Conservation (phyloP, 2,329 filamentous ascomycete genomes). For the Cytospora piceae region DNA sequence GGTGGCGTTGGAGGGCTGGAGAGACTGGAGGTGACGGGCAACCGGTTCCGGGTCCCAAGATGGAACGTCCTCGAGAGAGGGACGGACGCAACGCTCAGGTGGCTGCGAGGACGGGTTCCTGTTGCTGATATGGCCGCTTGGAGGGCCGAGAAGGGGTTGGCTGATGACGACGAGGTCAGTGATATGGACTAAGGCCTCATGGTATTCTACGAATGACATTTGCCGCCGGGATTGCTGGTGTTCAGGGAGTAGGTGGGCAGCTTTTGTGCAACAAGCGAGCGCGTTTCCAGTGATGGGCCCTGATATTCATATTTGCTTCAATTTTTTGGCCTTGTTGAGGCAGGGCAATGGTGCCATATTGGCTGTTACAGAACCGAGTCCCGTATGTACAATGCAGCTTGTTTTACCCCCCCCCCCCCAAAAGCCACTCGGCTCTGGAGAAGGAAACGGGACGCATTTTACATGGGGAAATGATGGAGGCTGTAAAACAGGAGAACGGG, state of each 20-base stretch:
- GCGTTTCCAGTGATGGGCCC: neutral
- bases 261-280: neutral
- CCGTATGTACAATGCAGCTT: neutral
- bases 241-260: neutral
- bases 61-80: conserved; percentile 85
- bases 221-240: neutral
- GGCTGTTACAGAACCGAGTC: neutral
- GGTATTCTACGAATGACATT: neutral
- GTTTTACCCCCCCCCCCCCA: neutral
- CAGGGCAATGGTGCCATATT: conserved; percentile 9
- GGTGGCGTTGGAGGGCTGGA: conserved; percentile 64
- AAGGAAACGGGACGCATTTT: neutral
- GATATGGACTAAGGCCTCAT: conserved; percentile 37
- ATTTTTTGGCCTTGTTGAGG: neutral
- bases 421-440: too few species aligned
- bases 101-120: conserved; percentile 78
- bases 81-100: conserved; percentile 80
- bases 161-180: conserved; percentile 36
- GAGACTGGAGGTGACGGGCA: conserved; percentile 78
- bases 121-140: conserved; percentile 61
- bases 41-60: conserved; percentile 84
- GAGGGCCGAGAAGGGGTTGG: conserved; percentile 50
- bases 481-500: neutral
- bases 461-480: neutral
- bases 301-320: conserved; percentile 11